A percentile compares a stretch with the other conserved stretches of the same genome.
phyloP scores from a whole-genome alignment of 2,329 filamentous ascomycete genomes.

The Myrmaecium sp. region DNA sequence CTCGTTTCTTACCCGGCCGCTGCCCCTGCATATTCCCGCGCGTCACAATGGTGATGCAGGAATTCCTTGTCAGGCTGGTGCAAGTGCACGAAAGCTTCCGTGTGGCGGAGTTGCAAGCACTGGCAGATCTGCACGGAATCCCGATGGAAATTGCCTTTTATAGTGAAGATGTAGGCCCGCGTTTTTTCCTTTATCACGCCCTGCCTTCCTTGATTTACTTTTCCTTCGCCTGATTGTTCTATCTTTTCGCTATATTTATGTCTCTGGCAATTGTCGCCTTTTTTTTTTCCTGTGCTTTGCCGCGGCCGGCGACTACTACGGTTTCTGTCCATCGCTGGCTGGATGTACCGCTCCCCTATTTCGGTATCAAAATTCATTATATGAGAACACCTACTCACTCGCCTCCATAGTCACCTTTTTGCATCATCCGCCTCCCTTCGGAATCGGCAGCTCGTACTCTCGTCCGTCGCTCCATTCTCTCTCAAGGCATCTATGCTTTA shows the following conservation, averaged over 20 bases:
- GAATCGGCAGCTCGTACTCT: constrained; percentile 50
- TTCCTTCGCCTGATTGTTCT: constrained; percentile 1
- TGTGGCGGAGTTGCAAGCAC: constrained; percentile 61
- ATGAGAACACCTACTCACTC: constrained; percentile 7
- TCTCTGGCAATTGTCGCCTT: not conserved
- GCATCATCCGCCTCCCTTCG: constrained; percentile 49
- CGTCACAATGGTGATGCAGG: too few relatives aligned
- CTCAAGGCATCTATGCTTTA: constrained; percentile 71
- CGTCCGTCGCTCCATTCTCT: constrained; percentile 61
- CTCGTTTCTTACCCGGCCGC: too few relatives aligned
- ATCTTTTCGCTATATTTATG: not conserved
- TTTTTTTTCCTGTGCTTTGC: not conserved
- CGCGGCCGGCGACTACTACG: not conserved
- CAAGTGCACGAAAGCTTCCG: constrained; percentile 89
- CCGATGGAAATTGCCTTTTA: constrained; percentile 61
- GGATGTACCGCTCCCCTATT: constrained; percentile 3
- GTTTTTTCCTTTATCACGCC: constrained; percentile 4
- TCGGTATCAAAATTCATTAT: constrained; percentile 4
- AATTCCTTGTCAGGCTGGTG: constrained; percentile 78
- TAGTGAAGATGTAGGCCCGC: constrained; percentile 45
- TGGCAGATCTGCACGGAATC: constrained; percentile 53
- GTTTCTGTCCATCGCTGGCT: too few relatives aligned
- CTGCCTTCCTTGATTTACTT: constrained; percentile 5
- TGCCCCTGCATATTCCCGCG: too few relatives aligned
- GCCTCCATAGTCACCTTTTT: constrained; percentile 62